Evolutionary conservation across 176 grass and related monocot species (phyloP).

Genomic region (Tillandsia leiboldiana): DNA sequence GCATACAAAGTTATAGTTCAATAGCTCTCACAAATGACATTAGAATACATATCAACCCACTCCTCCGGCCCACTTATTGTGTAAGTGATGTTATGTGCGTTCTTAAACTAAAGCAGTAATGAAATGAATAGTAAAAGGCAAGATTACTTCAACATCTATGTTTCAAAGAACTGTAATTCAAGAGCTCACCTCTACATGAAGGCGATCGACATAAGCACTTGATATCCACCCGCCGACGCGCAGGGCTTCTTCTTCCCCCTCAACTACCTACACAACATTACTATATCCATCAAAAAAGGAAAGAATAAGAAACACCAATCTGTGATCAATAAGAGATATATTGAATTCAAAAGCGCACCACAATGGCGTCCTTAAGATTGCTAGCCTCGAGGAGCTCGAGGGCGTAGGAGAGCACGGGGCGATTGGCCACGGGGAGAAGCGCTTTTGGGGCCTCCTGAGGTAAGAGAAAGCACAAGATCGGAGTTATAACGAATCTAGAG

Average conservation of each 20-base stretch:
- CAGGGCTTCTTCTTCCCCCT: conserved; percentile 60
- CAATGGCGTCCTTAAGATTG: conserved; percentile 83
- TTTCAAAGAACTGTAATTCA: not conserved
- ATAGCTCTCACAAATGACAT: not conserved
- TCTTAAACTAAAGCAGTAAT: too few relatives aligned
- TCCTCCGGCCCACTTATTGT: too few relatives aligned
- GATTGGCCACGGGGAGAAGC: conserved; percentile 85
- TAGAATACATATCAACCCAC: too few relatives aligned
- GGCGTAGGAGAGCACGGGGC: conserved; percentile 74
- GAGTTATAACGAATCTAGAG: conserved; percentile 1
- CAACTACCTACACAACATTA: conserved; percentile 48
- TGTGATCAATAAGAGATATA: not conserved
- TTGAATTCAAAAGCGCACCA: conserved; percentile 36
- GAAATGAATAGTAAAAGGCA: too few relatives aligned
- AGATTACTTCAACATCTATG: not conserved
- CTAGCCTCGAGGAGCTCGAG: conserved; percentile 82
- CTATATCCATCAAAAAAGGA: conserved; percentile 1
- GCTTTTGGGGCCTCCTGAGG: conserved; percentile 79
- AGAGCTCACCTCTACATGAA: conserved; percentile 57
- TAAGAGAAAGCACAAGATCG: not conserved
- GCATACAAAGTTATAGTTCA: not conserved
- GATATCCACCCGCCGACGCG: conserved; percentile 70
- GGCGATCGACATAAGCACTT: conserved; percentile 59
- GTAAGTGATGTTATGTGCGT: too few relatives aligned
- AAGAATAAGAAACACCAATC: not conserved